A percentile compares a stretch with the other conserved stretches of the same genome.
These are phyloP conservation scores for Barnettozyma wickerhamii DNA, from an alignment of 805 yeast species.

Conservation along the genomic window DNA sequence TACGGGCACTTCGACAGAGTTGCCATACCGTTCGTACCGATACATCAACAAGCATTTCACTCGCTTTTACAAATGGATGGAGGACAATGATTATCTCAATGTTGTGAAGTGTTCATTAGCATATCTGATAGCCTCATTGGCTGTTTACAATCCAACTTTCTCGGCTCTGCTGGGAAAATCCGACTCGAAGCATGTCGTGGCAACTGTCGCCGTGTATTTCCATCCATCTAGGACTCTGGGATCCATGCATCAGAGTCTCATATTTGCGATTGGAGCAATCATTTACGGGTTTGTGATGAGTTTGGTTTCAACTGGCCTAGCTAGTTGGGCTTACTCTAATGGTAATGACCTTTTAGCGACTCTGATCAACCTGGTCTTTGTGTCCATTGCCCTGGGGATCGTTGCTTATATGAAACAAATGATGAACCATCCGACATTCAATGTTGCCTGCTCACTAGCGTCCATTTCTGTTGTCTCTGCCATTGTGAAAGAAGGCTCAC, in stretches of 20 bases:
- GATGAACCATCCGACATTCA: constrained; percentile 63
- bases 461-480: constrained; percentile 68
- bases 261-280: constrained; percentile 54
- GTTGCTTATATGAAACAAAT: constrained; percentile 68
- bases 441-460: constrained; percentile 77
- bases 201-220: constrained; percentile 81
- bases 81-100: constrained; percentile 13
- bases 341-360: constrained; percentile 48
- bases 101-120: constrained; percentile 70
- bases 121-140: constrained; percentile 67
- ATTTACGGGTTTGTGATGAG: constrained; percentile 50
- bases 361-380: constrained; percentile 48
- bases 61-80: constrained; percentile 5
- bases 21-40: neutral
- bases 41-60: neutral
- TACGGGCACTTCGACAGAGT: neutral
- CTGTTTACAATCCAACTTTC: constrained; percentile 55
- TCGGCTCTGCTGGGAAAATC: constrained; percentile 53
- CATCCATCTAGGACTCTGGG: constrained; percentile 80
- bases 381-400: constrained; percentile 54
- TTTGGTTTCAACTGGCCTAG: constrained; percentile 44
- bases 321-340: constrained; percentile 40
- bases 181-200: constrained; percentile 76
- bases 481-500: constrained; percentile 68
- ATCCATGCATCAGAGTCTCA: constrained; percentile 69